Base-by-base conservation (phyloP, 2,329 filamentous ascomycete genomes). In the Aspergillus glaucus region DNA sequence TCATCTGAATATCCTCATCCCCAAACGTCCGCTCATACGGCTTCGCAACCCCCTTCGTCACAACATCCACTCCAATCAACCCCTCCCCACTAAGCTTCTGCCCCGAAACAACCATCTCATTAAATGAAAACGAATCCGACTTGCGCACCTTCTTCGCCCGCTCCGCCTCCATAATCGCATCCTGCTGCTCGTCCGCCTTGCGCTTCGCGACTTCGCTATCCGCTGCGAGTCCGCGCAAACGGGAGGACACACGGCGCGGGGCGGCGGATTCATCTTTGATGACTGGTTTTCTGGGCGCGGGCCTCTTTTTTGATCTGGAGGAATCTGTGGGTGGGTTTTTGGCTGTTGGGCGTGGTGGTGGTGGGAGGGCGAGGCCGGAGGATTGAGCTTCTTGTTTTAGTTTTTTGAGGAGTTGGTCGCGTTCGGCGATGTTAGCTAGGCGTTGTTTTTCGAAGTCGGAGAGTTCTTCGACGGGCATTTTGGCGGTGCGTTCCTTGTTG, bases 401-500 rank as follows among this genome's bases (percentile, higher is more conserved):
- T 51, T 90, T 86, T 51, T 87, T 87, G 0, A 96, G 71, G 0
- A 95, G 77, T 64, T 85, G 88, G 67, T 92, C 86, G 59, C 94
- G 93, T 47, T 87, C 84, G 0, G 85, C 88, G 37, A 95, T 94
- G 57, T 95, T 95, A 52, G 90, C 88, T 14, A 88, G 80, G 0
- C 91, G 80, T 57, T 88, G 84, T 60, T 85, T 84, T 75, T 95
- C 91, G 68, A 95, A 96, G 36, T 89, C 88, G 68, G 87, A 94
- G 59, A 94, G 74, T 32, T 79, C 79, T 26, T 72, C 51, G 54
- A 9, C 10, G 26, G 45, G 50, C 49, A 59, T 52, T 55, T 56
- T 66, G 45, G 30, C 19, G 49, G 45, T 50, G 41, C 46, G 2
- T 49, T 15, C 5, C 7, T 19, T 26, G 44, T 52, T 43, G 50